Evolutionary conservation across 192 early-diverging fungal species (phyloP), one percentile per base, ranked within the genome.

Genomic region (Powellomyces hirtus): DNA sequence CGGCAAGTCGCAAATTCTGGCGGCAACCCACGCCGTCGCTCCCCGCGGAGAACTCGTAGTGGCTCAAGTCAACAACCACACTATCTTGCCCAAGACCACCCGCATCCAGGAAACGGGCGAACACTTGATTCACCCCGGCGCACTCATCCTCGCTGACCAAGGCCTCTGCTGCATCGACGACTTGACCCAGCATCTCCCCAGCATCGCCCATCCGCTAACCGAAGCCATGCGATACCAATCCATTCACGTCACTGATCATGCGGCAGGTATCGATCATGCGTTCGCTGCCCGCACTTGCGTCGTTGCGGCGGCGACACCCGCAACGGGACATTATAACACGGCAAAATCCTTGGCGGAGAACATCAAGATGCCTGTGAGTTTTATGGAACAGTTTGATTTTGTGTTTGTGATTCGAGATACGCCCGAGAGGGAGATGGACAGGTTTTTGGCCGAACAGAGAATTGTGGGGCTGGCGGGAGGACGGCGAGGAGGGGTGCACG

Each of bases 121-220:
- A 36, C 87, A 83, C 74, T 83, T 81, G 6, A 76, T 91, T 31
- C 87, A 91, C 55, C 89, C 90, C 2, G 85, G 85, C 1, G 89
- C 91, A 0, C 74, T 94, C 38, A 90, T 91, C 16, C 81, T 93
- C 10, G 88, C 85, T 26, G 91, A 94, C 73, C 89, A 89, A 72
- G 92, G 92, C 4, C 85, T 88, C 38, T 94, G 92, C 56, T 89
- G 90, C 35, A 93, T 93, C 52, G 92, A 94, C 68, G 91, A 68
- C 92, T 93, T 79, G 90, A 93, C 71, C 93, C 91, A 66, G 86
- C 91, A 77, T 84, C 84, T 4, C 89, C 92, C 42, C 86, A 91
- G 75, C 84, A 86, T 69, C 10, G 11, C 10, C 11, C 40, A 42
- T 13, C 87, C 91, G 22, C 68, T 94, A 27, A 10, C n/a, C n/a